Evolutionary conservation across 2,329 filamentous ascomycete species (phyloP).

Genomic region (Gnomoniopsis smithogilvyi): DNA sequence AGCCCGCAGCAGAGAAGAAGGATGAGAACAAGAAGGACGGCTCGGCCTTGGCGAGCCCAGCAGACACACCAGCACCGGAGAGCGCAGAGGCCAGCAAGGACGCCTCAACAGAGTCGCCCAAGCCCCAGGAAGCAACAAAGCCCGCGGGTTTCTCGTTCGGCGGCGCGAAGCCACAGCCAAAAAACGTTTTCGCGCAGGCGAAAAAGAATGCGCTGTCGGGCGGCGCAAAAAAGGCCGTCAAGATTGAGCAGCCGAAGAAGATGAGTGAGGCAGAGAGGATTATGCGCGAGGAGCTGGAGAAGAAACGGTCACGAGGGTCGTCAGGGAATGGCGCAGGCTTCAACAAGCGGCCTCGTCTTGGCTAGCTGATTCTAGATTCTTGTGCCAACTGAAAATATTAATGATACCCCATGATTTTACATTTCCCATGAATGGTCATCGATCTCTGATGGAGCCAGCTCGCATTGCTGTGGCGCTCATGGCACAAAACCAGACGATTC

Average conservation of each 20-base stretch:
- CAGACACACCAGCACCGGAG: conserved; percentile 15
- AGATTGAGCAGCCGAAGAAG: conserved; percentile 66
- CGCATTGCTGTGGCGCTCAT: neutral
- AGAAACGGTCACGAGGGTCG: conserved; percentile 56
- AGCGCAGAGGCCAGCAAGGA: conserved; percentile 21
- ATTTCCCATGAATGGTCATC: neutral
- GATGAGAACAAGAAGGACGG: conserved; percentile 19
- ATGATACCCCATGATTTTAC: neutral
- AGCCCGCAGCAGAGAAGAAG: conserved; percentile 24
- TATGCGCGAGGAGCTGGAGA: conserved; percentile 81
- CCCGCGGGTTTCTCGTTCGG: conserved; percentile 64
- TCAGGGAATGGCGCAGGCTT: conserved; percentile 41
- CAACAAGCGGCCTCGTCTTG: conserved; percentile 44
- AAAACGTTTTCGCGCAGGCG: conserved; percentile 69
- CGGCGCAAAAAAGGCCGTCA: conserved; percentile 58
- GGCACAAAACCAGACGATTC: neutral
- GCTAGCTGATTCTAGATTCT: neutral
- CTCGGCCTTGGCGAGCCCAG: conserved; percentile 3
- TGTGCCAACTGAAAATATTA: neutral
- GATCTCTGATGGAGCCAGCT: neutral
- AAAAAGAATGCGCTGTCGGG: conserved; percentile 66
- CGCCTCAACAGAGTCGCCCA: conserved; percentile 16
- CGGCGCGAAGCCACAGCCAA: conserved; percentile 59
- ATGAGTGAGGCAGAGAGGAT: conserved; percentile 87
- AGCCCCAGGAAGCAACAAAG: conserved; percentile 26